Percentiles rank a stretch among this genome's conserved stretches.
Conservation (phyloP, 192 early-diverging fungal genomes). For the Thoreauomyces humboldtii region DNA sequence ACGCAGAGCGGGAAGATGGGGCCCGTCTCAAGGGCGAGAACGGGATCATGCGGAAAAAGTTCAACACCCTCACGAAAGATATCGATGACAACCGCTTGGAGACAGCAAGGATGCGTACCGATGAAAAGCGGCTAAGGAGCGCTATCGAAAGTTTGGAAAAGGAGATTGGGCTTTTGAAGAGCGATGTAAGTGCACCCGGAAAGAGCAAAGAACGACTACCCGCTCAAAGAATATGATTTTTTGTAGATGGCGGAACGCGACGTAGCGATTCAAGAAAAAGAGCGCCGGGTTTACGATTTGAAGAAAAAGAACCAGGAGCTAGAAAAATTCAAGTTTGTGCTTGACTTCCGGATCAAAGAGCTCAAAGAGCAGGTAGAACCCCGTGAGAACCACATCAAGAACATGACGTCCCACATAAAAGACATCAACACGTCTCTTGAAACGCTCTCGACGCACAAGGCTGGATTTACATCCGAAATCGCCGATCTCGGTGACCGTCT, state of each 20-base stretch:
- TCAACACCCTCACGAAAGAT: conserved; percentile 57
- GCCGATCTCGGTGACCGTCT: conserved; percentile 26
- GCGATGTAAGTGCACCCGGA: conserved; percentile 53
- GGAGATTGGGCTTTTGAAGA: conserved; percentile 49
- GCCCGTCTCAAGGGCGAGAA: conserved; percentile 60
- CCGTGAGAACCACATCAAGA: conserved; percentile 55
- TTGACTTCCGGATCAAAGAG: conserved; percentile 68
- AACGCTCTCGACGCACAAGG: conserved; percentile 33
- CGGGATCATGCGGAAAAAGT: conserved; percentile 65
- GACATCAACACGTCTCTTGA: conserved; percentile 50
- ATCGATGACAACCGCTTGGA: conserved; percentile 57
- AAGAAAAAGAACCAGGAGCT: conserved; percentile 72
- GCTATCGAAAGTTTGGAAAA: conserved; percentile 51
- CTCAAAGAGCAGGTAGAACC: conserved; percentile 65
- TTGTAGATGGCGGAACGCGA: conserved; percentile 58
- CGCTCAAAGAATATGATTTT: conserved; percentile 52
- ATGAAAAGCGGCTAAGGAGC: conserved; percentile 46
- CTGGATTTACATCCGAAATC: conserved; percentile 26
- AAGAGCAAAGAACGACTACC: conserved; percentile 55
- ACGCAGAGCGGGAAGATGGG: conserved; percentile 50
- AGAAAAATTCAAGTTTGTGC: conserved; percentile 69
- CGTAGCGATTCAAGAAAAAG: conserved; percentile 65
- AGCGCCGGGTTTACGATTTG: conserved; percentile 61
- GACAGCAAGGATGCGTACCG: conserved; percentile 41
- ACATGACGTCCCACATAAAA: conserved; percentile 49